A percentile compares a stretch with the other conserved stretches of the same genome.
Conservation (phyloP, 1,284 basidiomycete species). For the Ustilago bromivora region DNA sequence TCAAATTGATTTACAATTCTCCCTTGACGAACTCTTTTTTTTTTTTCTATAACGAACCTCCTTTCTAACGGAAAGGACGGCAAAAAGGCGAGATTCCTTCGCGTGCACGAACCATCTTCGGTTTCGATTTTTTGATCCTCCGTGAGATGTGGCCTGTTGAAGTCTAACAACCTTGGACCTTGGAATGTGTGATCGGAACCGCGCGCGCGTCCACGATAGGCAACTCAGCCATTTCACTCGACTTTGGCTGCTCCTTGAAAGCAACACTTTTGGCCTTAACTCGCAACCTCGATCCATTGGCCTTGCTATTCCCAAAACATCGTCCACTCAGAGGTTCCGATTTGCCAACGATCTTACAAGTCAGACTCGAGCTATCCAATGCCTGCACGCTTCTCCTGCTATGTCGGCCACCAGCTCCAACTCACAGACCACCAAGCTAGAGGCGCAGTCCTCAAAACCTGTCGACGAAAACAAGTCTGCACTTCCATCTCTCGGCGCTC, state of each 20-base stretch:
- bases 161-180: conserved; percentile 6
- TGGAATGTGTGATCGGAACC: conserved; percentile 34
- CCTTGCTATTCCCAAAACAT: background rate
- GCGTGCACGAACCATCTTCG: conserved; percentile 42
- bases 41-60: background rate
- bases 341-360: background rate
- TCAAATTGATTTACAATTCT: background rate
- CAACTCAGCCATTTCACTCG: conserved; percentile 6
- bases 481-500: conserved; percentile 63
- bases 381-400: background rate
- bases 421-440: conserved; percentile 34
- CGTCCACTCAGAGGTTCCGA: background rate
- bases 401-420: conserved; percentile 46
- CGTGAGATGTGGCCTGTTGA: background rate
- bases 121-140: background rate
- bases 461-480: conserved; percentile 27
- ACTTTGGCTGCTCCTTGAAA: conserved; percentile 16
- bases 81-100: conserved; percentile 3
- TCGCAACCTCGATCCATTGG: background rate
- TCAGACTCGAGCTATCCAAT: background rate
- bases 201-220: conserved; percentile 28
- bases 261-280: conserved; percentile 18
- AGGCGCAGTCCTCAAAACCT: conserved; percentile 31
- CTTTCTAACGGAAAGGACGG: background rate
- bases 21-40: background rate